These are phyloP conservation scores for Coemansia sp. DNA, from an alignment of 192 early-diverging fungal species.

Conservation along the genomic window DNA sequence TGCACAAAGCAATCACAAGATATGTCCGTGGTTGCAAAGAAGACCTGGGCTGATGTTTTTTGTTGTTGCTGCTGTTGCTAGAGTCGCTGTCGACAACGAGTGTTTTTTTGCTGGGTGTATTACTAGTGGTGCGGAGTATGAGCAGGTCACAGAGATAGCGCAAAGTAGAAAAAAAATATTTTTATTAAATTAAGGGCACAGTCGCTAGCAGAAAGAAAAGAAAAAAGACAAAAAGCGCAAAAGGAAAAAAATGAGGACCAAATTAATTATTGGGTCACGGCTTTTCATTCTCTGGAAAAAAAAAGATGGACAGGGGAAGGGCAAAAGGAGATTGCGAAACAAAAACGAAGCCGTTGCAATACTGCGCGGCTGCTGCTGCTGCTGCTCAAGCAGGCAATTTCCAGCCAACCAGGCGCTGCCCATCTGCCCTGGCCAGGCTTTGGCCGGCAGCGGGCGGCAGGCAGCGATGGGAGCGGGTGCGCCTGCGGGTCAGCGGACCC, in stretches of 20 bases:
- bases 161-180: background rate
- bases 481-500: conserved; percentile 10
- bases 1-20: background rate
- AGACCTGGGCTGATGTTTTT: background rate
- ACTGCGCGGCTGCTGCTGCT: background rate
- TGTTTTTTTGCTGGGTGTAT: background rate
- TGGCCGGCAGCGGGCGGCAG: too few species aligned
- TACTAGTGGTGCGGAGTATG: background rate
- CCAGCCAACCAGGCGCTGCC: background rate
- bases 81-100: background rate
- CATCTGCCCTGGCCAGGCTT: background rate
- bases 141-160: conserved; percentile 1
- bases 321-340: conserved; percentile 4
- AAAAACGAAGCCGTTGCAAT: background rate
- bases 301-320: conserved; percentile 3
- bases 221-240: conserved; percentile 14
- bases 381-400: background rate
- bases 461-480: background rate
- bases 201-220: conserved; percentile 7
- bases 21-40: background rate
- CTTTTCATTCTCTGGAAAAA: background rate
- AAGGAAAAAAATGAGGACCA: conserved; percentile 8
- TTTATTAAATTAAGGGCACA: background rate
- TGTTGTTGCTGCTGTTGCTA: background rate
- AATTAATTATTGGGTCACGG: conserved; percentile 4